These are phyloP conservation scores for Fusarium acutatum DNA, from an alignment of 2,329 filamentous ascomycete genomes.

Conservation along the genomic window DNA sequence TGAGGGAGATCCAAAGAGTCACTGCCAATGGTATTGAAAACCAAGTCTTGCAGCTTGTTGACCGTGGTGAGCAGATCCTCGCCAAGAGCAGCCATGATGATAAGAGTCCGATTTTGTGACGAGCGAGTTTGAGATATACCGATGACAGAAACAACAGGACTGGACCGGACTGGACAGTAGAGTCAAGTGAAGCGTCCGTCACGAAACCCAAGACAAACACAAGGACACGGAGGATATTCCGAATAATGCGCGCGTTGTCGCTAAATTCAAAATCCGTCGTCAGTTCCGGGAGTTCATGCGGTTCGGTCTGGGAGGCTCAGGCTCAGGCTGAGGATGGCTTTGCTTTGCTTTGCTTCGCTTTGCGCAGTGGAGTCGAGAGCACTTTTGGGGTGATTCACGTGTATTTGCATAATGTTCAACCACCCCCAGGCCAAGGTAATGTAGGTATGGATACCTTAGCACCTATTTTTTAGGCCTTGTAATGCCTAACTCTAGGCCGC, in stretches of 20 bases:
- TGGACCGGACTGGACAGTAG: constrained; percentile 13
- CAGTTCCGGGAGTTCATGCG: constrained; percentile 44
- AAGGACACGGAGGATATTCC: constrained; percentile 27
- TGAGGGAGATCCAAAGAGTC: constrained; percentile 97
- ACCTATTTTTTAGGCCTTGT: constrained; percentile 7
- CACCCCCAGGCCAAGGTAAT: background rate
- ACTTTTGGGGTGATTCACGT: constrained; percentile 37
- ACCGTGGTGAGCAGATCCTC: constrained; percentile 95
- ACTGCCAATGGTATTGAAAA: constrained; percentile 99
- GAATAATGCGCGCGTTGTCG: constrained; percentile 41
- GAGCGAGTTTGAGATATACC: constrained; percentile 9
- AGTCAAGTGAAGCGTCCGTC: constrained; percentile 33
- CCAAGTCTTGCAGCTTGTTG: constrained; percentile 97
- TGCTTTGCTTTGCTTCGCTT: constrained; percentile 21
- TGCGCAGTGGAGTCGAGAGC: constrained; percentile 23
- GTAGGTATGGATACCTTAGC: background rate
- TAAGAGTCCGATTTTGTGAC: constrained; percentile 30
- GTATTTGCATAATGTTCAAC: constrained; percentile 30
- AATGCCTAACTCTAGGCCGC: constrained; percentile 3
- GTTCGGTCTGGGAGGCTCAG: constrained; percentile 25
- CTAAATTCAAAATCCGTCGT: constrained; percentile 37
- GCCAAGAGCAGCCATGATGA: constrained; percentile 87
- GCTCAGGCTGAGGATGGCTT: constrained; percentile 11
- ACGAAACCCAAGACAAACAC: constrained; percentile 18
- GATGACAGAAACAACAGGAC: constrained; percentile 24